phyloP scores from a whole-genome alignment of 1,284 basidiomycete genomes.

The Vanrija pseudolonga region DNA sequence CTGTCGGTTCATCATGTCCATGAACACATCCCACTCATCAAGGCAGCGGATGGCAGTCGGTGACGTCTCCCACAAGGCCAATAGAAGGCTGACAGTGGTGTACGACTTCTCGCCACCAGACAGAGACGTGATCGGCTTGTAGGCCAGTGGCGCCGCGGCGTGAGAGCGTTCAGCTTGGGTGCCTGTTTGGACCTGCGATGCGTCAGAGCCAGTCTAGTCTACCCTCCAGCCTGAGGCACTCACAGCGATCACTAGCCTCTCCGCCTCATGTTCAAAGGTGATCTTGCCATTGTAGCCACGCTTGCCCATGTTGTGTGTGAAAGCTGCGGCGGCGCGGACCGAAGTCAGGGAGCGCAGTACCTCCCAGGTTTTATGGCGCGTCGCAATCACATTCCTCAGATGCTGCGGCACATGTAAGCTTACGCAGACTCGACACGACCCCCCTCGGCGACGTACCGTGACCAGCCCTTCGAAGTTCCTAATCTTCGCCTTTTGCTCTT shows the following conservation, averaged over 20 bases:
- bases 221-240: conserved; percentile 24
- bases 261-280: conserved; percentile 69
- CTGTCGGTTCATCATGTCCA: conserved; percentile 88
- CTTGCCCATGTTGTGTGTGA: conserved; percentile 73
- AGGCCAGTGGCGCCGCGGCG: conserved; percentile 26
- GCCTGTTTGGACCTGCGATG: conserved; percentile 1
- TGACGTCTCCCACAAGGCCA: conserved; percentile 93
- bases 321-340: conserved; percentile 75
- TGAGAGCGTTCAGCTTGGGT: not conserved
- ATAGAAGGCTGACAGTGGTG: conserved; percentile 86
- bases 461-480: conserved; percentile 39
- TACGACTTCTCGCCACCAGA: conserved; percentile 94
- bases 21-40: conserved; percentile 88
- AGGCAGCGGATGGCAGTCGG: conserved; percentile 91
- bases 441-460: not conserved
- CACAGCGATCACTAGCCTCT: conserved; percentile 67
- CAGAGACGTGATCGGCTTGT: conserved; percentile 64
- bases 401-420: not conserved
- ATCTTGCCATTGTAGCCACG: conserved; percentile 80
- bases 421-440: no score
- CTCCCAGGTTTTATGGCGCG: conserved; percentile 73
- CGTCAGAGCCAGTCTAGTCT: not conserved
- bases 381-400: conserved; percentile 26
- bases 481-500: conserved; percentile 46
- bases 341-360: conserved; percentile 82